A percentile compares a stretch with the other conserved stretches of the same genome.
These are phyloP conservation scores for Waitea zeae DNA, from an alignment of 1,284 basidiomycete species.

Conservation along the genomic window DNA sequence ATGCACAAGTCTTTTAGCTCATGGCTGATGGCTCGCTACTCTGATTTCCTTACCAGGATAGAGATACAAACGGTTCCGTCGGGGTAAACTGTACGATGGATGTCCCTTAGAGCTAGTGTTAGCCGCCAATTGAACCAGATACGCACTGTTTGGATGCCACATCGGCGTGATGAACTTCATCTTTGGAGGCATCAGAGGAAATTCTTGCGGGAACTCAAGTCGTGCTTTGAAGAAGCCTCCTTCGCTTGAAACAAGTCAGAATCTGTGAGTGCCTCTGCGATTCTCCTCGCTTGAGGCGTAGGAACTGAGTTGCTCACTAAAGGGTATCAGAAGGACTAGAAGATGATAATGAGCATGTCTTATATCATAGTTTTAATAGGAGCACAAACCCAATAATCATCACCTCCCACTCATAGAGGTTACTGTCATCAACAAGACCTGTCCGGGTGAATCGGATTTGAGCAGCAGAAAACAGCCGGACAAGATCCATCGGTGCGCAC, in stretches of 20 bases:
- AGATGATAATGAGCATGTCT: slow-evolving; percentile 5
- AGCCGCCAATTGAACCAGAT: neutral
- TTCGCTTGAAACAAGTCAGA: slow-evolving; percentile 34
- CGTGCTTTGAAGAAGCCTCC: slow-evolving; percentile 86
- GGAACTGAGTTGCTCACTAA: slow-evolving; percentile 35
- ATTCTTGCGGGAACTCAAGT: slow-evolving; percentile 79
- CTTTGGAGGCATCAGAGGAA: slow-evolving; percentile 84
- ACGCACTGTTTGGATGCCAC: slow-evolving; percentile 96
- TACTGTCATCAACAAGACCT: slow-evolving; percentile 87
- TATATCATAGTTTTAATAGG: slow-evolving; percentile 2
- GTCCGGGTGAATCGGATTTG: slow-evolving; percentile 6
- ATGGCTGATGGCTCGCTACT: slow-evolving; percentile 4
- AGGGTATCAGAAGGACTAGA: slow-evolving; percentile 74
- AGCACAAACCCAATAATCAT: slow-evolving; percentile 74
- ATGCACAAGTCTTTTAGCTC: slow-evolving; percentile 4
- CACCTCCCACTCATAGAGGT: slow-evolving; percentile 89
- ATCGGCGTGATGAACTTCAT: slow-evolving; percentile 92
- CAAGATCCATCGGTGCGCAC: slow-evolving; percentile 19
- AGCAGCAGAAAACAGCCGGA: slow-evolving; percentile 1
- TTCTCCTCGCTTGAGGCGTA: no score
- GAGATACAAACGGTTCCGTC: slow-evolving; percentile 92
- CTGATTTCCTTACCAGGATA: slow-evolving; percentile 54
- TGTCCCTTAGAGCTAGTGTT: neutral
- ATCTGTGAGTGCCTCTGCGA: neutral
- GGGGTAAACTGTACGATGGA: slow-evolving; percentile 50